Conservation (phyloP, 371 early-diverging fungal genomes). For the Actinomucor elegans region DNA sequence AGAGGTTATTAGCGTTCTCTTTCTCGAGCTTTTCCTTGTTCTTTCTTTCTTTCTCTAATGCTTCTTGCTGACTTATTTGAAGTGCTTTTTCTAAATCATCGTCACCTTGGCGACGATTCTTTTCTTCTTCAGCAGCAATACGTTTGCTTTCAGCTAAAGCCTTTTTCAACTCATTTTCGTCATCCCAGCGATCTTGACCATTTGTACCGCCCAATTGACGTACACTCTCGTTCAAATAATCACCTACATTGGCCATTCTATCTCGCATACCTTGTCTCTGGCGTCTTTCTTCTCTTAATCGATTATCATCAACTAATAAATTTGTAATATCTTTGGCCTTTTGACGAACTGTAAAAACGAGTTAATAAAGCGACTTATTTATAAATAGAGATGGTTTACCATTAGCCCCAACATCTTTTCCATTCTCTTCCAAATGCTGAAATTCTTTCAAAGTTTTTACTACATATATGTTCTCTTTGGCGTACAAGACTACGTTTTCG, state of each 20-base stretch:
- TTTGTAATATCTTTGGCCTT: constrained; percentile 88
- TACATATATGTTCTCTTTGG: constrained; percentile 83
- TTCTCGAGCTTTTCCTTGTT: constrained; percentile 30
- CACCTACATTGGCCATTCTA: constrained; percentile 38
- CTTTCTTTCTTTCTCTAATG: constrained; percentile 35
- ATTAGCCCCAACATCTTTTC: constrained; percentile 87
- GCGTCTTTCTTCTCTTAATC: constrained; percentile 66
- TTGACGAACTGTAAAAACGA: constrained; percentile 53
- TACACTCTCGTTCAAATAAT: constrained; percentile 73
- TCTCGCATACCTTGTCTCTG: constrained; percentile 40
- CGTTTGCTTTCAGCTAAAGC: constrained; percentile 41
- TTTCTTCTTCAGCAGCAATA: constrained; percentile 39
- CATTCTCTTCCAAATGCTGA: constrained; percentile 89
- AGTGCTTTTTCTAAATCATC: constrained; percentile 47
- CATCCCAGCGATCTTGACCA: constrained; percentile 5
- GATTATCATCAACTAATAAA: constrained; percentile 75
- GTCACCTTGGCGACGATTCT: constrained; percentile 33
- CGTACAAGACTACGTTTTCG: constrained; percentile 81
- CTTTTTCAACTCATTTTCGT: constrained; percentile 39
- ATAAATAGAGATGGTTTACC: constrained; percentile 45
- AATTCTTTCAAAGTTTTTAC: constrained; percentile 94
- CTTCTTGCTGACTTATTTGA: constrained; percentile 44
- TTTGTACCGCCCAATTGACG: constrained; percentile 19
- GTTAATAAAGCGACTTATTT: background rate
- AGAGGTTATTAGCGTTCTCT: constrained; percentile 35